phyloP scores from a whole-genome alignment of 2,329 filamentous ascomycete species.

The Truncatella angustata region DNA sequence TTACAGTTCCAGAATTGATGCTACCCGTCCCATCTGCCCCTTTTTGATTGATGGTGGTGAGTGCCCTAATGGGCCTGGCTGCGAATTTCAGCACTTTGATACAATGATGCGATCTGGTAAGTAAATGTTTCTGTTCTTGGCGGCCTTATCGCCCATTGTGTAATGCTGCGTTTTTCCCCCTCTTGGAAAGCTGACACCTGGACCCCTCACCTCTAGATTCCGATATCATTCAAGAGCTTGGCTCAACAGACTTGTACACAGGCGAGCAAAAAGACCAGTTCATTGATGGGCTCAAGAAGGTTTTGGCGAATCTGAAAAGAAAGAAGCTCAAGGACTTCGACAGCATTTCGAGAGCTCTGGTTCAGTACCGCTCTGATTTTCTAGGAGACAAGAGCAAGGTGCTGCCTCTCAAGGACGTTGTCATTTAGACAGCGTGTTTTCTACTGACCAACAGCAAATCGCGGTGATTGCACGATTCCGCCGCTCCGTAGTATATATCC shows the following conservation, averaged over 20 bases:
- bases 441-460: constrained; percentile 3
- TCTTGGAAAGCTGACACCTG: constrained; percentile 48
- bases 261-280: constrained; percentile 61
- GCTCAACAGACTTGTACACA: constrained; percentile 62
- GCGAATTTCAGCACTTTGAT: constrained; percentile 77
- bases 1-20: constrained; percentile 88
- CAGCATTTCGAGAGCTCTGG: constrained; percentile 64
- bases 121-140: constrained; percentile 42
- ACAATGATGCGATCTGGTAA: constrained; percentile 72
- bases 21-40: constrained; percentile 70
- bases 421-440: neutral
- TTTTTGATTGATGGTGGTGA: constrained; percentile 67
- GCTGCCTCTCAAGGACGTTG: constrained; percentile 52
- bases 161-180: constrained; percentile 31
- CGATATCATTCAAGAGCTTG: constrained; percentile 70
- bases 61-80: constrained; percentile 70
- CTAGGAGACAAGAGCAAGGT: constrained; percentile 63
- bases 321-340: constrained; percentile 64
- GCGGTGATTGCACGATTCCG: constrained; percentile 6
- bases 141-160: neutral
- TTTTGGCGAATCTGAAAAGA: constrained; percentile 59
- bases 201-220: constrained; percentile 55
- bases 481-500: constrained; percentile 10
- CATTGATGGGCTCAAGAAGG: constrained; percentile 58
- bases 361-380: constrained; percentile 65